phyloP scores from a whole-genome alignment of 2,329 filamentous ascomycete species.

The Ilyonectria destructans region DNA sequence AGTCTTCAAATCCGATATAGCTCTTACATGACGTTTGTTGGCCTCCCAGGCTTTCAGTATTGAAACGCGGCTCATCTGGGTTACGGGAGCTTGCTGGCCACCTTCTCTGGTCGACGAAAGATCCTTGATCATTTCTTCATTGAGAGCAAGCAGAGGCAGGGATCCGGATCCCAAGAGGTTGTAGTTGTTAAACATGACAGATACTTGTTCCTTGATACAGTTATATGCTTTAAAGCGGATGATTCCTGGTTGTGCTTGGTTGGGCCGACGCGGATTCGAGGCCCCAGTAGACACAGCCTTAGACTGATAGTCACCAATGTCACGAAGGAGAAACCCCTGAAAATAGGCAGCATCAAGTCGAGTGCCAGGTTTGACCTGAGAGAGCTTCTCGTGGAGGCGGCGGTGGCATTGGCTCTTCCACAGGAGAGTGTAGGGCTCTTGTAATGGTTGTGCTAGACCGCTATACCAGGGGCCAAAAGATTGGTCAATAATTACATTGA shows the following conservation, averaged over 20 bases:
- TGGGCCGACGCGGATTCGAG: constrained; percentile 3
- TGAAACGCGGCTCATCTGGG: too few species aligned
- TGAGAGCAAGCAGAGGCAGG: constrained; percentile 13
- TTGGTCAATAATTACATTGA: too few species aligned
- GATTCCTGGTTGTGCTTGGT: constrained; percentile 10
- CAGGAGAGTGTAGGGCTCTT: constrained; percentile 10
- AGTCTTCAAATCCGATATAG: too few species aligned
- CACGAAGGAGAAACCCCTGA: constrained; percentile 9
- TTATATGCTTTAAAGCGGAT: constrained; percentile 19
- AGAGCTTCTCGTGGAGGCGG: constrained; percentile 12
- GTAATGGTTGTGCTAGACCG: too few species aligned
- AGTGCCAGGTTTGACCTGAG: not conserved
- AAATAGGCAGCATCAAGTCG: not conserved
- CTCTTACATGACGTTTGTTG: too few species aligned
- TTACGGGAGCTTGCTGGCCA: too few species aligned
- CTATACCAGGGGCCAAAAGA: constrained; percentile 1
- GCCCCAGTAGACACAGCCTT: not conserved
- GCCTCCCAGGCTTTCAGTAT: too few species aligned
- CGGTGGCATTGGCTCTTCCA: constrained; percentile 15
- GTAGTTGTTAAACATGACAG: constrained; percentile 17
- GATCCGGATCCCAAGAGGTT: constrained; percentile 9
- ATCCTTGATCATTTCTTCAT: constrained; percentile 11
- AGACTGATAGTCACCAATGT: not conserved
- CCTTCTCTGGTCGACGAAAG: constrained; percentile 17
- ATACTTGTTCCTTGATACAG: constrained; percentile 14